Conservation (phyloP, 1,139 yeast species). For the Debaryomyces psychrophilus region DNA sequence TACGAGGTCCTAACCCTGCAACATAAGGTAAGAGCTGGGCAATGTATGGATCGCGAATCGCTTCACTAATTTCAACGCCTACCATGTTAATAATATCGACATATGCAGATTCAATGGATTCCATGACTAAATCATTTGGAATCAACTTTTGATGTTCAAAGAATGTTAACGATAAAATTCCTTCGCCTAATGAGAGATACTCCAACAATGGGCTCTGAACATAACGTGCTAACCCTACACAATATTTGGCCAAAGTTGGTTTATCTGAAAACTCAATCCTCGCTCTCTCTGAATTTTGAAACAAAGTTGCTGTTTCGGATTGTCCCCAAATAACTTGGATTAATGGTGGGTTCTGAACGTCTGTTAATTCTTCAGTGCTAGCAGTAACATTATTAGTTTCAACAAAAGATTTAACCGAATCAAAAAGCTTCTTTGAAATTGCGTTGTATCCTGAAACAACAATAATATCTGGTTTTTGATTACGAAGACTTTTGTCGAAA, state of each 20-base stretch:
- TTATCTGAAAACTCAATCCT: constrained; percentile 83
- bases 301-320: constrained; percentile 91
- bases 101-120: constrained; percentile 76
- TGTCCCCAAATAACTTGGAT: constrained; percentile 77
- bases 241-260: constrained; percentile 79
- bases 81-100: constrained; percentile 91
- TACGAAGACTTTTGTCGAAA: constrained; percentile 40
- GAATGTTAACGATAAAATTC: constrained; percentile 69
- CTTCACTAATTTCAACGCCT: constrained; percentile 92
- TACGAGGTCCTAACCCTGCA: constrained; percentile 94
- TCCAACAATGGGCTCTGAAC: constrained; percentile 90
- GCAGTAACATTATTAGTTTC: constrained; percentile 58
- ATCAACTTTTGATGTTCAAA: constrained; percentile 77
- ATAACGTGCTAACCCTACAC: constrained; percentile 88
- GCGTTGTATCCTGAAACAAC: constrained; percentile 90
- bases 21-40: constrained; percentile 76
- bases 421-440: constrained; percentile 62
- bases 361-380: constrained; percentile 50
- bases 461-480: constrained; percentile 76
- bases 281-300: constrained; percentile 80
- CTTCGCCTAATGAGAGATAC: constrained; percentile 78
- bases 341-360: constrained; percentile 44
- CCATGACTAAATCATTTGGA: constrained; percentile 62
- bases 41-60: constrained; percentile 72
- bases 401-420: constrained; percentile 60